Conservation (phyloP, 2,329 filamentous ascomycete genomes). For the Penicillium sp. region DNA sequence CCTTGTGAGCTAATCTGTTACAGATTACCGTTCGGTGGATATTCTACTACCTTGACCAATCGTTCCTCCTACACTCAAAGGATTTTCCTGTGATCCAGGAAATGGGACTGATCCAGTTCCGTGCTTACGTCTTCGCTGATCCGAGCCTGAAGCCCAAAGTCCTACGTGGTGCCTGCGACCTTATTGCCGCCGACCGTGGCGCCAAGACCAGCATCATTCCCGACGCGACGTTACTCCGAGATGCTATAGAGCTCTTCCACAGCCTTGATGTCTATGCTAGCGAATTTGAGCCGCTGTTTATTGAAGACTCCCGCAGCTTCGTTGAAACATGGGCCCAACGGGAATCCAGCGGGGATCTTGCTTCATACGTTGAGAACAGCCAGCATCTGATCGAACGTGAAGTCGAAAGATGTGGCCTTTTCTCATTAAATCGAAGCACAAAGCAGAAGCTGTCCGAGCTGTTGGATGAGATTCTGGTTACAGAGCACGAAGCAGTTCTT, state of each 20-base stretch:
- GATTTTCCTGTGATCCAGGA: slow-evolving; percentile 75
- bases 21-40: slow-evolving; percentile 79
- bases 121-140: slow-evolving; percentile 62
- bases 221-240: slow-evolving; percentile 68
- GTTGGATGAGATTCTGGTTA: slow-evolving; percentile 73
- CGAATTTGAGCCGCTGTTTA: slow-evolving; percentile 76
- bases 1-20: slow-evolving; percentile 4
- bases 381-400: slow-evolving; percentile 72
- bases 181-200: slow-evolving; percentile 73
- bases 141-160: slow-evolving; percentile 56
- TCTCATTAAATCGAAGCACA: slow-evolving; percentile 81
- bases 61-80: slow-evolving; percentile 77
- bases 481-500: slow-evolving; percentile 67
- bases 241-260: slow-evolving; percentile 80
- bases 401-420: slow-evolving; percentile 74
- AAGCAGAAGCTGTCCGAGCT: slow-evolving; percentile 73
- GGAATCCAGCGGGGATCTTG: slow-evolving; percentile 66
- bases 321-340: slow-evolving; percentile 71
- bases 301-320: slow-evolving; percentile 69
- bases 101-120: slow-evolving; percentile 76
- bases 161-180: slow-evolving; percentile 72
- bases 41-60: slow-evolving; percentile 92
- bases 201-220: slow-evolving; percentile 56
- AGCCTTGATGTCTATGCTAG: slow-evolving; percentile 79
- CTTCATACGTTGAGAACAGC: slow-evolving; percentile 74